phyloP scores from a whole-genome alignment of 345 rosid genomes.

The Populus ilicifolia region DNA sequence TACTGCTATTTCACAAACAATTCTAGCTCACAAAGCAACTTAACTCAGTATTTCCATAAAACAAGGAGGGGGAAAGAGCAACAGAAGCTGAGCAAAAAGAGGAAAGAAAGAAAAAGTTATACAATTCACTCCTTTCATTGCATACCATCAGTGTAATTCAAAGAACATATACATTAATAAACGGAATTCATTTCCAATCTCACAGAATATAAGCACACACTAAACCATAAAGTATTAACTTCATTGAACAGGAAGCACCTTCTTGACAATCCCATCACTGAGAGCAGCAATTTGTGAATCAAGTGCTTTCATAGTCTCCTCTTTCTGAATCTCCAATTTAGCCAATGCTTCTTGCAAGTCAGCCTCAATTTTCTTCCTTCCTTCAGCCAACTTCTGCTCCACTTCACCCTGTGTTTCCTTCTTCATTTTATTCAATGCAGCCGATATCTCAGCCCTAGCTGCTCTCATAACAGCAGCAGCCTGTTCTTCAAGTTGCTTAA shows the following conservation, averaged over 20 bases:
- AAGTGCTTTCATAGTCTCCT: conserved; percentile 64
- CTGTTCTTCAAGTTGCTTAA: conserved; percentile 82
- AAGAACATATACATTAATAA: neutral
- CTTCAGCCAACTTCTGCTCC: conserved; percentile 57
- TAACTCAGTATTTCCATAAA: neutral
- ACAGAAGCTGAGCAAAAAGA: neutral
- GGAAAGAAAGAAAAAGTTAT: neutral
- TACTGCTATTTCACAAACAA: neutral
- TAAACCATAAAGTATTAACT: neutral
- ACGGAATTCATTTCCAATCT: neutral
- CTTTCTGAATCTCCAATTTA: conserved; percentile 79
- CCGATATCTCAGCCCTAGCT: conserved; percentile 84
- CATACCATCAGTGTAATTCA: neutral
- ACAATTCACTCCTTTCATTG: neutral
- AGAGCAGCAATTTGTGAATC: conserved; percentile 81
- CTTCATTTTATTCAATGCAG: conserved; percentile 84
- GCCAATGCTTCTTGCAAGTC: conserved; percentile 75
- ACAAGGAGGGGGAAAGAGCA: neutral
- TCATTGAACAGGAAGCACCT: conserved; percentile 69
- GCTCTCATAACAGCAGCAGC: conserved; percentile 77
- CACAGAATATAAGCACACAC: neutral
- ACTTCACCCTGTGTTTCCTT: conserved; percentile 80
- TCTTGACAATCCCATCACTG: conserved; percentile 77
- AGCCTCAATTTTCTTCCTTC: conserved; percentile 72
- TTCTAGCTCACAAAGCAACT: neutral